phyloP scores from a whole-genome alignment of 495 filamentous ascomycete genomes.

The Haplographium delicatum region DNA sequence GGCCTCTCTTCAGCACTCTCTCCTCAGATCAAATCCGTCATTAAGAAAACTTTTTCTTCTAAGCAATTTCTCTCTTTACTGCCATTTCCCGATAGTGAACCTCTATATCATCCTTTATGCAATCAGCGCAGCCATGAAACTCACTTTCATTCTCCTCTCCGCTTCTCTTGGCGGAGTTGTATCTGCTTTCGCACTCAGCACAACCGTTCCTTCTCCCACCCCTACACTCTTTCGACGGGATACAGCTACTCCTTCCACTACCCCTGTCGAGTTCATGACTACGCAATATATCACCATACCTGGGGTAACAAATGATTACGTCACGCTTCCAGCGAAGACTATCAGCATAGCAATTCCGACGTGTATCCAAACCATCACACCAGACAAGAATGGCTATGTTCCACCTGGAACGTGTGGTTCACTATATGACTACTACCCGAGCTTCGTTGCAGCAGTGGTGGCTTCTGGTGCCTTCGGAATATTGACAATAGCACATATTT shows the following conservation, averaged over 20 bases:
- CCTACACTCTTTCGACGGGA: neutral
- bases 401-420: conserved; percentile 35
- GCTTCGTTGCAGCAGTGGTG: conserved; percentile 28
- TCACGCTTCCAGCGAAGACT: conserved; percentile 22
- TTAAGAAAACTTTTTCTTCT: too few species aligned
- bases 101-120: neutral
- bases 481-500: conserved; percentile 32
- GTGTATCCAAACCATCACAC: conserved; percentile 27
- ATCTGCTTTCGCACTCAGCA: conserved; percentile 1
- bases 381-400: conserved; percentile 37
- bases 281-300: conserved; percentile 23
- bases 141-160: neutral
- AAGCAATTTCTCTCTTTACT: too few species aligned
- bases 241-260: neutral
- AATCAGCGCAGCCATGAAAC: too few species aligned
- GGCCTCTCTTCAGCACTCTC: too few species aligned
- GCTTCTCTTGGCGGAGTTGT: neutral
- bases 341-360: conserved; percentile 25
- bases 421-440: conserved; percentile 35
- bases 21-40: too few species aligned
- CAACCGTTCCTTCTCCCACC: neutral
- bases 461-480: conserved; percentile 35
- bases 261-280: conserved; percentile 20
- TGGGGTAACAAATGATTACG: conserved; percentile 24
- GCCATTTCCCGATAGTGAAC: too few species aligned